Evolutionary conservation across 306 rosid genomes (phyloP).

Genomic region (Cucurbita pepo): DNA sequence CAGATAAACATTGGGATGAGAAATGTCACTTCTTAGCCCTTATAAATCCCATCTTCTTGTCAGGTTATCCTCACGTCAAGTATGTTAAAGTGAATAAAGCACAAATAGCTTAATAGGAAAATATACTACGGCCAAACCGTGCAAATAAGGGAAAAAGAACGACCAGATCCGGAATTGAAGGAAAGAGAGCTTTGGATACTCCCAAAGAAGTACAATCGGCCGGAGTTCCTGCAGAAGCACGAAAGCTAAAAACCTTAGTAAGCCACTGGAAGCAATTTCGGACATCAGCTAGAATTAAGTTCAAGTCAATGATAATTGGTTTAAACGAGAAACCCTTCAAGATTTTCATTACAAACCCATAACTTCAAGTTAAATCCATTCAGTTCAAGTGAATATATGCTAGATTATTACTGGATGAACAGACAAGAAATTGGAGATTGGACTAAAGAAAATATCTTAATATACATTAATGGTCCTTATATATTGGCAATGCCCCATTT

Average conservation of each 20-base stretch:
- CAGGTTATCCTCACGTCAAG: not conserved
- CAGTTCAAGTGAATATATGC: not conserved
- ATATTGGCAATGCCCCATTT: not conserved
- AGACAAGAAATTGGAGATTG: not conserved
- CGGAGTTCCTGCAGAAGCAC: constrained; percentile 56
- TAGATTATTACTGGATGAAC: not conserved
- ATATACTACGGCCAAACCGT: not conserved
- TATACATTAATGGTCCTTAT: not conserved
- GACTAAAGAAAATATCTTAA: not conserved
- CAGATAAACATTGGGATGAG: not conserved
- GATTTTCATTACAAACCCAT: not conserved
- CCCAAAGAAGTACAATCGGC: constrained; percentile 91
- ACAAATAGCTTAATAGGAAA: not conserved
- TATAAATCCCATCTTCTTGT: not conserved
- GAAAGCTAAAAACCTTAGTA: not conserved
- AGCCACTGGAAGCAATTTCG: not conserved
- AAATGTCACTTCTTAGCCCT: not conserved
- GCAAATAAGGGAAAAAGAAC: not conserved
- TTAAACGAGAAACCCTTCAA: not conserved
- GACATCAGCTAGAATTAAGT: not conserved
- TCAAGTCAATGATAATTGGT: not conserved
- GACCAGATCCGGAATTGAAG: constrained; percentile 61
- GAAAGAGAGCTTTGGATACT: constrained; percentile 57
- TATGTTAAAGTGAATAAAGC: not conserved
- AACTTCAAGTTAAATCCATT: not conserved